Base-by-base conservation (phyloP, 1,139 yeast genomes). In the Trichomonascaceae sp. region DNA sequence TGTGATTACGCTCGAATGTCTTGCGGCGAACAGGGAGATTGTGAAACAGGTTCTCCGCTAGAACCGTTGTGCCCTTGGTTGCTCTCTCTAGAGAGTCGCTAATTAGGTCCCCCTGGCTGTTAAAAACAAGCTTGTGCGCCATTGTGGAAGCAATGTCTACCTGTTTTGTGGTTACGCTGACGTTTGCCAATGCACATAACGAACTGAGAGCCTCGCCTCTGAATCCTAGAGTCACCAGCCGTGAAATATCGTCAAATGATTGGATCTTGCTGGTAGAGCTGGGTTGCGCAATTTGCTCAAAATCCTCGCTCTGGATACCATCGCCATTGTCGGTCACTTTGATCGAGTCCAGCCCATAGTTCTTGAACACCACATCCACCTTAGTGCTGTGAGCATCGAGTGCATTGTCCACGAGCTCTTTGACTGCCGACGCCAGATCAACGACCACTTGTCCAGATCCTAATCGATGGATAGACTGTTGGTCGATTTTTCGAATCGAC, bases 361-460 rank as follows among this genome's bases (percentile, higher is more conserved):
- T 74, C 44, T 63, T 65, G 45, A 85, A 73, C 13, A 59, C 59
- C 5, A 87, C 59, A 33, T 82, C 93, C 17, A 89, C 63, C 32
- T 69, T 69, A 1, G 71, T 63, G 16, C 93, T 70, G 18, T 64
- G 54, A 0, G 96, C 93, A 56, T 87, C 97, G 6, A 89, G 61
- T 29, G 93, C 62, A 51, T 89, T 89, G 48, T 89, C 98, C 2
- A 89, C 65, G 8, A 87, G 59, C 53, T 89, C 98, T 51, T 89
- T 89, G 23, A 79, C 74, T 0, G 82, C 79, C 1, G 87, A 72
- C 0, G 72, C 64, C 26, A 89, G 57, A 47, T 82, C 94, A 5
- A 76, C 71, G 16, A 89, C 80, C 14, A 89, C 97, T 54, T 89
- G 97, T 0, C 96, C 96, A 0, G 96, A 82, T 0, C 96, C 84